Evolutionary conservation across 768 basidiomycete genomes (phyloP).

Genomic region (Tricholoma matsutake): DNA sequence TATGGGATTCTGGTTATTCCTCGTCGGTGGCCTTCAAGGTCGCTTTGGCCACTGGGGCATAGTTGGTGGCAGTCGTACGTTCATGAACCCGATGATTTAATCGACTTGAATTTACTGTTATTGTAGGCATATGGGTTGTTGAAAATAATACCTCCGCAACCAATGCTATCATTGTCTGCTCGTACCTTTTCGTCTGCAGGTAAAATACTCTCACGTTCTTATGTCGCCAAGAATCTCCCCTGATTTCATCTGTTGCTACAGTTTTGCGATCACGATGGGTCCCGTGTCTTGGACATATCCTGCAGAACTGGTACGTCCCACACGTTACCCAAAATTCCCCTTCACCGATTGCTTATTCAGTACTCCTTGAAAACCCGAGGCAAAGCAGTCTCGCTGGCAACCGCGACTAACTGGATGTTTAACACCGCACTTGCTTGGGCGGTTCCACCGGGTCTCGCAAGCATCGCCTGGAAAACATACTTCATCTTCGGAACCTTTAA

Average conservation of each 20-base stretch:
- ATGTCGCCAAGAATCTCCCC: background rate
- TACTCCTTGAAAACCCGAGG: constrained; percentile 64
- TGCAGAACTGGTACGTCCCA: constrained; percentile 48
- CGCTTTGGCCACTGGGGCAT: constrained; percentile 61
- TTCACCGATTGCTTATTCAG: constrained; percentile 14
- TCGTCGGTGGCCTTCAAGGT: constrained; percentile 75
- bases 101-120: background rate
- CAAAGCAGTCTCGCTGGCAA: constrained; percentile 53
- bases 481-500: constrained; percentile 80
- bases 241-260: constrained; percentile 7
- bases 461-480: constrained; percentile 72
- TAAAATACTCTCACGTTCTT: constrained; percentile 1
- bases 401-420: constrained; percentile 61
- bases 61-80: constrained; percentile 30
- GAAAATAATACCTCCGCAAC: constrained; percentile 50
- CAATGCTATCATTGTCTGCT: constrained; percentile 72
- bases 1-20: constrained; percentile 77
- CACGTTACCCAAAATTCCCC: background rate
- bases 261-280: constrained; percentile 74
- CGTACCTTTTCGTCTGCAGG: constrained; percentile 73
- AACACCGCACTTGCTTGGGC: constrained; percentile 75
- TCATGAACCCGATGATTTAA: background rate
- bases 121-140: constrained; percentile 49
- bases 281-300: constrained; percentile 75
- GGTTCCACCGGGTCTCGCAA: constrained; percentile 65